Conservation (phyloP, 1,284 basidiomycete genomes). For the Rhodotorula glutinis region DNA sequence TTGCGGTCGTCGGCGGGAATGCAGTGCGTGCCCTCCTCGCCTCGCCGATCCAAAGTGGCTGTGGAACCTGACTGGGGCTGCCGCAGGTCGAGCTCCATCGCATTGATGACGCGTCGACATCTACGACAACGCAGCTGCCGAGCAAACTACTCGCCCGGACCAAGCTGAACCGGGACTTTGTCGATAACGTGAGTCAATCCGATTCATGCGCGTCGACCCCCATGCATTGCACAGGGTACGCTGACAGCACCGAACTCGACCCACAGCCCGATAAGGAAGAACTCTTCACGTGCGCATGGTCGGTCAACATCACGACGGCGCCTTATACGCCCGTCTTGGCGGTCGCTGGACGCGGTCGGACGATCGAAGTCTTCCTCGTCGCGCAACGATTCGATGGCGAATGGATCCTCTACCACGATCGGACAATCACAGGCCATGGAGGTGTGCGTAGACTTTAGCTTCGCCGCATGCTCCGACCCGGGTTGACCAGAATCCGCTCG, state of each 20-base stretch:
- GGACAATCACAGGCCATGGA: slow-evolving; percentile 43
- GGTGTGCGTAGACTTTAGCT: slow-evolving; percentile 35
- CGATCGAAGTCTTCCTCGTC: slow-evolving; percentile 43
- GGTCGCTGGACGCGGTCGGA: slow-evolving; percentile 32
- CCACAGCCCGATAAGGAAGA: slow-evolving; percentile 24
- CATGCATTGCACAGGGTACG: too few species aligned
- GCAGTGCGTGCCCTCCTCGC: not conserved
- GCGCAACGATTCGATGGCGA: not conserved
- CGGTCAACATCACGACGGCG: slow-evolving; percentile 40
- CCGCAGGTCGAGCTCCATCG: slow-evolving; percentile 16
- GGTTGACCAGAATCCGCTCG: not conserved
- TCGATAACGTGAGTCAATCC: too few species aligned
- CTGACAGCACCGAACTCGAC: too few species aligned
- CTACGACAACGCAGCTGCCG: not conserved
- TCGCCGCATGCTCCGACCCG: not conserved
- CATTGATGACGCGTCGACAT: not conserved
- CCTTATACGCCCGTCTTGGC: slow-evolving; percentile 43
- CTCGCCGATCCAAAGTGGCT: too few species aligned
- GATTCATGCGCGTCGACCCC: too few species aligned
- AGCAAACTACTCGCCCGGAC: not conserved
- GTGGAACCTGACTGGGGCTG: too few species aligned
- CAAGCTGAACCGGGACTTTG: not conserved
- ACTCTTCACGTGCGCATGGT: slow-evolving; percentile 42
- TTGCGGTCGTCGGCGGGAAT: slow-evolving; percentile 28
- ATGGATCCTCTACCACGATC: slow-evolving; percentile 14